Percentiles rank a stretch among this genome's conserved stretches.
These are phyloP conservation scores for Neurospora sublineolata DNA, from an alignment of 495 filamentous ascomycete genomes.

Conservation along the genomic window DNA sequence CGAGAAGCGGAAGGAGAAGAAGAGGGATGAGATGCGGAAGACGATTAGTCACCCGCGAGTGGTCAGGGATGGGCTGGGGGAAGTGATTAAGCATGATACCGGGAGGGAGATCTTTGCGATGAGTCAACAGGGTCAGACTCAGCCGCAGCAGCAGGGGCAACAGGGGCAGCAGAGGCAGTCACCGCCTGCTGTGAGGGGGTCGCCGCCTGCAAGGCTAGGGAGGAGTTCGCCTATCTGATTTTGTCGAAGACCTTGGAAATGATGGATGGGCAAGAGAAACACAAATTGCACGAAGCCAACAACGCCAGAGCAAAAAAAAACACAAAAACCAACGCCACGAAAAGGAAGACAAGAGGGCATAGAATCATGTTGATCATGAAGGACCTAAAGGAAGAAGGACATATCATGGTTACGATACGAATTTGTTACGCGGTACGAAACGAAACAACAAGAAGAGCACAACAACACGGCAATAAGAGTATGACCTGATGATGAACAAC, in stretches of 20 bases:
- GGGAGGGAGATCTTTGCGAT: not conserved
- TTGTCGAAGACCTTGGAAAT: not conserved
- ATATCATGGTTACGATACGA: not conserved
- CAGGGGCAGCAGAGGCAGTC: not conserved
- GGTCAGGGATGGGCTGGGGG: conserved; percentile 40
- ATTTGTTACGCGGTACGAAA: not conserved
- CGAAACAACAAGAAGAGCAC: not conserved
- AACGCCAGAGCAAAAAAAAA: not conserved
- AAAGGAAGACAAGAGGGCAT: not conserved
- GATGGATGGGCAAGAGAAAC: not conserved
- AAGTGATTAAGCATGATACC: conserved; percentile 33
- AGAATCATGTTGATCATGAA: not conserved
- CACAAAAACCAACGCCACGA: not conserved
- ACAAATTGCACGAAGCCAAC: not conserved
- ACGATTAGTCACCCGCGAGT: conserved; percentile 48
- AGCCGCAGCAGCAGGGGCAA: not conserved
- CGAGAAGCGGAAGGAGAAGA: conserved; percentile 51
- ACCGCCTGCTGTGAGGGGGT: not conserved
- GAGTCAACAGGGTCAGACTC: not conserved
- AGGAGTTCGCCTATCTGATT: not conserved
- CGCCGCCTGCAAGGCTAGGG: not conserved
- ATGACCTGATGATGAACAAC: not conserved
- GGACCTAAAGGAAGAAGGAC: not conserved
- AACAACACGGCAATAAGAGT: not conserved
- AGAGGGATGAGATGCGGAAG: conserved; percentile 51